Percentiles rank a stretch among this genome's conserved stretches.
Evolutionary conservation across 371 early-diverging fungal genomes (phyloP).

Genomic region (Catenaria anguillulae): DNA sequence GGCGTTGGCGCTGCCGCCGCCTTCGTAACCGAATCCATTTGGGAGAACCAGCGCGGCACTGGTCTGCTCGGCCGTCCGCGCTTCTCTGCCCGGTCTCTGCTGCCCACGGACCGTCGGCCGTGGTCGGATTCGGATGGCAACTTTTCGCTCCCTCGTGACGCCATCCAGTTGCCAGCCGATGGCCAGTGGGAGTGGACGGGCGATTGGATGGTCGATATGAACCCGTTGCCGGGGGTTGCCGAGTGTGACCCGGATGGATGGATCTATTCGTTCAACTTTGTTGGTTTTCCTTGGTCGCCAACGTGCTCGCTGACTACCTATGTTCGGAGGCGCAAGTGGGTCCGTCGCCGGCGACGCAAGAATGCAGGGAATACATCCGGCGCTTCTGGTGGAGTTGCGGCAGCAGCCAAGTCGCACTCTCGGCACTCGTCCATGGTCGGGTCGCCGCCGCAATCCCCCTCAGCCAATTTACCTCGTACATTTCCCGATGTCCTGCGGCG

Average conservation of each 20-base stretch:
- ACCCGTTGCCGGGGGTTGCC: no score
- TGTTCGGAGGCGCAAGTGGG: slow-evolving; percentile 3
- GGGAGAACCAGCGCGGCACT: slow-evolving; percentile 8
- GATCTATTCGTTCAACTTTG: slow-evolving; percentile 5
- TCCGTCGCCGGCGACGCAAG: not conserved
- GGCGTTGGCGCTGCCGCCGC: no score
- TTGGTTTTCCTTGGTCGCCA: not conserved
- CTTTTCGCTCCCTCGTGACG: not conserved
- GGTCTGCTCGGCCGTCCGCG: not conserved
- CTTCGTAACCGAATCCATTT: slow-evolving; percentile 1
- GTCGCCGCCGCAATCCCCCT: no score
- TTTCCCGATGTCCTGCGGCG: no score
- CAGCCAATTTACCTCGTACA: no score
- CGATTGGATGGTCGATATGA: slow-evolving; percentile 4
- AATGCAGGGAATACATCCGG: no score
- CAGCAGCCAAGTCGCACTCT: no score
- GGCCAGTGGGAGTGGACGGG: not conserved
- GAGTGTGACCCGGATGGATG: slow-evolving; percentile 5
- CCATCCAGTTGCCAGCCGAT: not conserved
- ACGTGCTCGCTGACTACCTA: slow-evolving; percentile 1
- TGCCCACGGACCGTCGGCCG: not conserved
- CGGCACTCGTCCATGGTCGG: no score
- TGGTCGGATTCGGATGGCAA: slow-evolving; percentile 1
- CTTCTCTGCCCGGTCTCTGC: slow-evolving; percentile 3
- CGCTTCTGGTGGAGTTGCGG: no score